Base-by-base conservation (phyloP, 371 early-diverging fungal species). In the Actinomortierella ambigua region DNA sequence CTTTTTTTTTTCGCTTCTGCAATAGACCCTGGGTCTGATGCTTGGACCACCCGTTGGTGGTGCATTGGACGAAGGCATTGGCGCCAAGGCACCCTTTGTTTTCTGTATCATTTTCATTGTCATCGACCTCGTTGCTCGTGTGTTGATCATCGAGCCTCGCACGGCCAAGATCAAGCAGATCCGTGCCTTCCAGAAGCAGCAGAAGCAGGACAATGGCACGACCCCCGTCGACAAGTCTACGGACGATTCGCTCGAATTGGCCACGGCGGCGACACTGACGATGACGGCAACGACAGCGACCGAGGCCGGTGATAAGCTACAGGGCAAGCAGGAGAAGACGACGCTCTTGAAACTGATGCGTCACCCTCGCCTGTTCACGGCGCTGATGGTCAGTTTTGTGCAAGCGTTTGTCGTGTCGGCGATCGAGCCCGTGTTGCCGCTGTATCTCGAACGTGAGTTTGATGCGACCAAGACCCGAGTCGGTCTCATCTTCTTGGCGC, bases 1-100 rank as follows among this genome's bases (percentile, higher is more conserved):
- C 24, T 24, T 17, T 51, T 43, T 44, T 69, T 60, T 53, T 69
- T 27, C 65, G 65, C 14, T n/a, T n/a, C n/a, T n/a, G n/a, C n/a
- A n/a, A n/a, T 65, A 69, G 51, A 57, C 64, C 22, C 47, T 69
- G 14, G 70, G 70, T 5, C 34, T 69, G 59, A 69, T 69, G 70
- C 61, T 52, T 22, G 70, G 70, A 26, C 70, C 70, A 23, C 70
- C 70, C 2, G 18, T 69, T 7, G 70, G 70, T 43, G 70, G 70
- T 6, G 4, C 61, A n/a, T 67, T 85, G 14, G 81, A 91, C n/a
- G 88, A 85, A 55, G 68, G 83, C 14, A 57, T 88, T 24, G 90
- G 91, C 17, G 67, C 77, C 15, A 79, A 82, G 52, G 88, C 89
- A 0, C 91, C 93, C 1, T 92, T 91, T 63, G 81, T 87, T n/a